Evolutionary conservation across 805 yeast species (phyloP).

Genomic region (Helenozyma baotianmanensis): DNA sequence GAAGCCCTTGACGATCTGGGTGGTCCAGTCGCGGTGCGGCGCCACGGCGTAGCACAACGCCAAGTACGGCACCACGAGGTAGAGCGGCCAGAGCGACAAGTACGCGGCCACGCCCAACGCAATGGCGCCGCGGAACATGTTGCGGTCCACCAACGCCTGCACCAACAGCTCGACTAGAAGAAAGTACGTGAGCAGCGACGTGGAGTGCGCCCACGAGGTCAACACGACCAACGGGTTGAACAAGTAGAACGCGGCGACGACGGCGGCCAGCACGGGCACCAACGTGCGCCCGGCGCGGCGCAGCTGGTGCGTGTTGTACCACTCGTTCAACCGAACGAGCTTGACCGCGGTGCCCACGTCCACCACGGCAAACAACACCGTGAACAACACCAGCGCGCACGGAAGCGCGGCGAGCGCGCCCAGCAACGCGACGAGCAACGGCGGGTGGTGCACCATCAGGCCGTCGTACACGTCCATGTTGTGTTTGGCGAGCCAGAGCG

Average conservation of each 20-base stretch:
- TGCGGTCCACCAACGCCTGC: constrained; percentile 38
- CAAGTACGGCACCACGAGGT: constrained; percentile 55
- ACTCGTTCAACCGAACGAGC: constrained; percentile 46
- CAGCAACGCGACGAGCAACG: constrained; percentile 54
- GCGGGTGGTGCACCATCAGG: constrained; percentile 83
- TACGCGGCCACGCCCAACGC: constrained; percentile 61
- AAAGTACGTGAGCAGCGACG: constrained; percentile 58
- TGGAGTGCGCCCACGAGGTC: constrained; percentile 64
- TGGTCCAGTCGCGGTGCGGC: constrained; percentile 9
- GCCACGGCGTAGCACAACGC: constrained; percentile 26
- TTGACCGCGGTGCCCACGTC: constrained; percentile 58
- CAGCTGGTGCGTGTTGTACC: constrained; percentile 28
- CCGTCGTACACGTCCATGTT: constrained; percentile 71
- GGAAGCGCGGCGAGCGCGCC: constrained; percentile 28
- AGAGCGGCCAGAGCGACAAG: constrained; percentile 58
- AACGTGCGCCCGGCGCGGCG: constrained; percentile 14
- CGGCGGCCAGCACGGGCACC: constrained; percentile 32
- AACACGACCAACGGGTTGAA: constrained; percentile 78
- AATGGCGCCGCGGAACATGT: constrained; percentile 42
- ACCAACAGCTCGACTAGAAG: constrained; percentile 45
- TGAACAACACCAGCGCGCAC: constrained; percentile 15
- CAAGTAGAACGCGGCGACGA: constrained; percentile 60
- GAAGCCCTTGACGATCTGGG: constrained; percentile 6
- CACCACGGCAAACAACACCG: constrained; percentile 48
- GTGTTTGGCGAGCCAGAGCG: constrained; percentile 36